Conservation (phyloP, 2,329 filamentous ascomycete species). For the Curvularia verruculosa region DNA sequence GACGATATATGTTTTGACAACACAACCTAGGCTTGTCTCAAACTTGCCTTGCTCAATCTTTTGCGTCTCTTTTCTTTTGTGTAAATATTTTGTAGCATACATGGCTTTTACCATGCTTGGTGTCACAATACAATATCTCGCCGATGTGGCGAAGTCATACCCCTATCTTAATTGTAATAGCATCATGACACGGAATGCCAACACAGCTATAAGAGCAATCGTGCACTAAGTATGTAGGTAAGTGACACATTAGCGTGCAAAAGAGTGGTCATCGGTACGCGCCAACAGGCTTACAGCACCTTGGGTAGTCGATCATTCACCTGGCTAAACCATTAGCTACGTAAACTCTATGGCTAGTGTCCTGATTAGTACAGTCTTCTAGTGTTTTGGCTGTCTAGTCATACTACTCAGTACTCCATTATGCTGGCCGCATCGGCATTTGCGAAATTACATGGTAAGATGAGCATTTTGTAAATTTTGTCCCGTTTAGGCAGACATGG, state of each 20-base stretch:
- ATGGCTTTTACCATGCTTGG: not conserved
- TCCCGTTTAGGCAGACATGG: not conserved
- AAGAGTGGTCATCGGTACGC: not conserved
- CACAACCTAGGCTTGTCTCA: not conserved
- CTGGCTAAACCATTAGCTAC: not conserved
- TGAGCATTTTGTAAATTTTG: not conserved
- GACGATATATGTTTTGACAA: not conserved
- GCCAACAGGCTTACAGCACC: no score
- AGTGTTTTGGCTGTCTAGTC: not conserved
- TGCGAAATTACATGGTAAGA: not conserved
- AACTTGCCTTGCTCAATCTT: not conserved
- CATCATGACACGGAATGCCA: not conserved
- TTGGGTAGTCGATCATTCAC: not conserved
- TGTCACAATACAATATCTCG: not conserved
- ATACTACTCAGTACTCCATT: not conserved
- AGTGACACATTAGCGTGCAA: not conserved
- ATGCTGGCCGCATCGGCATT: not conserved
- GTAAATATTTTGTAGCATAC: not conserved
- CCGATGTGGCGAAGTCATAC: not conserved
- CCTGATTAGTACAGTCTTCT: not conserved
- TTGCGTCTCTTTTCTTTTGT: not conserved
- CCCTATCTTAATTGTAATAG: not conserved
- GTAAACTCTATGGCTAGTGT: not conserved
- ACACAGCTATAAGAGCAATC: not conserved
- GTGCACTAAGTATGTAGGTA: not conserved